These are phyloP conservation scores for Conidiobolus coronatus DNA, from an alignment of 371 early-diverging fungal genomes.

Conservation along the genomic window DNA sequence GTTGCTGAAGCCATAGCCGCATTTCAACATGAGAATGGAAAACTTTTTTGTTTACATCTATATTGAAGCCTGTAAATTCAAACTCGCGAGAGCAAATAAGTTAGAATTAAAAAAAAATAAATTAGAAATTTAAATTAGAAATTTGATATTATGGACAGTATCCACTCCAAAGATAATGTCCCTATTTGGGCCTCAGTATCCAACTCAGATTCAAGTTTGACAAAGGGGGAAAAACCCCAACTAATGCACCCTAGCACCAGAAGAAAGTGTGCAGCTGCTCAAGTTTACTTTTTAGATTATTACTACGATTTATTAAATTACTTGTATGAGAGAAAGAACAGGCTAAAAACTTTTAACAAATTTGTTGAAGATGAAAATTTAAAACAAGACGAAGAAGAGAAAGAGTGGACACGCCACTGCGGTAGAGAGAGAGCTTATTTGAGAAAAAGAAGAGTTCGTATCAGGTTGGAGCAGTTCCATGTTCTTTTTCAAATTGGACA, in stretches of 20 bases:
- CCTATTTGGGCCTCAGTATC: no score
- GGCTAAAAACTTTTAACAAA: constrained; percentile 26
- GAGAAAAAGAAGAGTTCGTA: constrained; percentile 34
- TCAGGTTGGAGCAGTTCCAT: constrained; percentile 32
- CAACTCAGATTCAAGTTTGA: no score
- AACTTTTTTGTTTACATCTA: no score
- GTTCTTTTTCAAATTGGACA: constrained; percentile 60
- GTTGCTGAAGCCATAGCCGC: no score
- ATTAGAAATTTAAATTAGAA: no score
- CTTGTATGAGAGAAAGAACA: constrained; percentile 27
- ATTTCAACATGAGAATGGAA: no score
- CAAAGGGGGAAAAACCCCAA: no score
- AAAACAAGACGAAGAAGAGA: constrained; percentile 14
- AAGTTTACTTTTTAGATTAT: constrained; percentile 36
- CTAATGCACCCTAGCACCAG: background rate
- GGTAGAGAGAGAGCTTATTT: constrained; percentile 25
- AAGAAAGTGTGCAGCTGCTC: constrained; percentile 2
- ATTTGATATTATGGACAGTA: no score
- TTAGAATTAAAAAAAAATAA: no score
- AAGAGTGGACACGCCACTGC: constrained; percentile 23
- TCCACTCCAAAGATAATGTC: no score
- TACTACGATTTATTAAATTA: constrained; percentile 51
- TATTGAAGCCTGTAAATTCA: no score
- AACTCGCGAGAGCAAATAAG: no score
- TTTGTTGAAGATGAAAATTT: constrained; percentile 9